A percentile compares a stretch with the other conserved stretches of the same genome.
Evolutionary conservation across 768 basidiomycete genomes (phyloP).

Genomic region (Leccinum disarticulatum): DNA sequence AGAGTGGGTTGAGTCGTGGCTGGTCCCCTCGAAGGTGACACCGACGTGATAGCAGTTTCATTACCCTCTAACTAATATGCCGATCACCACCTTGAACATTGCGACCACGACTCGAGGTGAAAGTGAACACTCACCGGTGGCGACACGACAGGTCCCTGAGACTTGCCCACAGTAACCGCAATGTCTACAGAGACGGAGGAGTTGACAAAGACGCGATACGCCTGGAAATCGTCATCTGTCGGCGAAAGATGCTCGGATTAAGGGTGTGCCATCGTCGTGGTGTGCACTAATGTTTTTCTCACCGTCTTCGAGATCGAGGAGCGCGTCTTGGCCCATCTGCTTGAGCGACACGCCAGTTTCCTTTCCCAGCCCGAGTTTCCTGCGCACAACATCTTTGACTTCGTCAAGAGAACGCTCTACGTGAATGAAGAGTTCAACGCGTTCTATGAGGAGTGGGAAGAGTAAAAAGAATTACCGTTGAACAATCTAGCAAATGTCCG

Average conservation of each 20-base stretch:
- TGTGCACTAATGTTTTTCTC: not conserved
- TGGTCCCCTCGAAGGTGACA: not conserved
- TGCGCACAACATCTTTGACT: constrained; percentile 55
- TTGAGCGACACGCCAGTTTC: constrained; percentile 39
- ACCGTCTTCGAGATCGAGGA: constrained; percentile 80
- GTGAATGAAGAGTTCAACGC: constrained; percentile 4
- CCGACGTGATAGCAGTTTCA: not conserved
- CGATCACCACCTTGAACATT: not conserved
- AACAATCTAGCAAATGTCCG: constrained; percentile 43
- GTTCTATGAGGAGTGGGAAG: not conserved
- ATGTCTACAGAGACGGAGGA: constrained; percentile 40
- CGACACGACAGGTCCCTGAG: constrained; percentile 1
- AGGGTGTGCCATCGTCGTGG: not conserved
- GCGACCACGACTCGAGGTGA: not conserved
- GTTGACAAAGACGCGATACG: constrained; percentile 53
- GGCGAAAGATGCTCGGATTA: not conserved
- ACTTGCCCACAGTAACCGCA: constrained; percentile 25
- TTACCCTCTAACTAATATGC: not conserved
- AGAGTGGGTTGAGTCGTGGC: not conserved
- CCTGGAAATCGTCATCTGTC: constrained; percentile 78
- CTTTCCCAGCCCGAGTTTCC: constrained; percentile 54
- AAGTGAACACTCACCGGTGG: constrained; percentile 9
- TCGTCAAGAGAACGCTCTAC: constrained; percentile 63
- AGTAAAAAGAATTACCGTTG: constrained; percentile 33
- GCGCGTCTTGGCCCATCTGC: constrained; percentile 54